phyloP scores from a whole-genome alignment of 2,329 filamentous ascomycete genomes.

The Fusarium domesticum region DNA sequence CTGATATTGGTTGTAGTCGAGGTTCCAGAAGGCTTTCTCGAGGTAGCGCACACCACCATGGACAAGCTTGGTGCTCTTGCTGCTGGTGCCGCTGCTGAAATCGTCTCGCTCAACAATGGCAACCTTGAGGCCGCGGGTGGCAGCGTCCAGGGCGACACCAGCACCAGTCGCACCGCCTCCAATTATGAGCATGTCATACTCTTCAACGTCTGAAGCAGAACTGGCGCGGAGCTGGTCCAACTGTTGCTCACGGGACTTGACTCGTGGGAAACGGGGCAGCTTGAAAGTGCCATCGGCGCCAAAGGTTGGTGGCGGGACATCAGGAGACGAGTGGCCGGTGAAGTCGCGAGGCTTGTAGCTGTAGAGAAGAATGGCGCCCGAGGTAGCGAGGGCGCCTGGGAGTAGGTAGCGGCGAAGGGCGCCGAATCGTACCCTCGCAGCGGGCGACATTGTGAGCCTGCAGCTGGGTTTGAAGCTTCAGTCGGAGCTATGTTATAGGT shows the following conservation, averaged over 20 bases:
- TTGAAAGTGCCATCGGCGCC: conserved; percentile 65
- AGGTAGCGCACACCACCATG: conserved; percentile 72
- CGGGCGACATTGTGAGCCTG: conserved; percentile 16
- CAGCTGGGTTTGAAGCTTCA: neutral
- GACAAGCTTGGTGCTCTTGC: conserved; percentile 75
- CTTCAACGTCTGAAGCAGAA: conserved; percentile 36
- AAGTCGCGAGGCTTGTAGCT: conserved; percentile 69
- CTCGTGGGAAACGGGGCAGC: conserved; percentile 62
- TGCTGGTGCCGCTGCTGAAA: conserved; percentile 70
- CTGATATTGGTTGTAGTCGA: conserved; percentile 70
- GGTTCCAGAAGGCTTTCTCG: conserved; percentile 72
- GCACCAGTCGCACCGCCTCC: conserved; percentile 69
- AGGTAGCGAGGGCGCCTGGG: conserved; percentile 41
- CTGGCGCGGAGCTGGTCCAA: conserved; percentile 55
- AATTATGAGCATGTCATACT: conserved; percentile 69
- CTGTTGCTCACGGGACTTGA: conserved; percentile 62
- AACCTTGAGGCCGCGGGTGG: conserved; percentile 67
- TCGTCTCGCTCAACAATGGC: conserved; percentile 71
- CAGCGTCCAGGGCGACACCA: conserved; percentile 70
- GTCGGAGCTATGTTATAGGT: no score
- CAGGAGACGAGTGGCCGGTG: conserved; percentile 64
- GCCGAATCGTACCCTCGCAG: conserved; percentile 13
- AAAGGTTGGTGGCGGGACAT: conserved; percentile 68
- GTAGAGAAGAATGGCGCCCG: conserved; percentile 47
- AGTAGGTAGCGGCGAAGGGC: conserved; percentile 44